phyloP scores from a whole-genome alignment of 169 alveolate genomes.

The Eimeria falciformis region DNA sequence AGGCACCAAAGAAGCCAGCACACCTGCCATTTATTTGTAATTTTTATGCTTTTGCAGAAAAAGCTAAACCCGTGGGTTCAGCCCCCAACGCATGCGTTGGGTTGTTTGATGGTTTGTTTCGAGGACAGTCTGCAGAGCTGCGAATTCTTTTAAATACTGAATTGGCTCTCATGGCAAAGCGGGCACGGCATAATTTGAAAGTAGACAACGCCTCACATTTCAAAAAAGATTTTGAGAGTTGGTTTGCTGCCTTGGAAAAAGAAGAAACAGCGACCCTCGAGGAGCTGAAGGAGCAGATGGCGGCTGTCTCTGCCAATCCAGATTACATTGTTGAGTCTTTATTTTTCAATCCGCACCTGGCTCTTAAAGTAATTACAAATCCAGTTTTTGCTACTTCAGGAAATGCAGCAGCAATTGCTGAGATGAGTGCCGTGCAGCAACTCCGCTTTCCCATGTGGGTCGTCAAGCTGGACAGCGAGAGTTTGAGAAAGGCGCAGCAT shows the following conservation, averaged over 20 bases:
- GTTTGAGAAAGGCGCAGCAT: neutral
- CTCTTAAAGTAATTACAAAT: neutral
- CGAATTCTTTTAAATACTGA: neutral
- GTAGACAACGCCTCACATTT: neutral
- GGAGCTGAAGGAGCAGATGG: neutral
- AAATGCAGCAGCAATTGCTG: neutral
- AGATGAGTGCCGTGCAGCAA: conserved; percentile 26
- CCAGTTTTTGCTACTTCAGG: neutral
- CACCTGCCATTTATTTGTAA: no score
- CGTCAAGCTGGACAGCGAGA: neutral
- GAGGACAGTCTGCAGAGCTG: neutral
- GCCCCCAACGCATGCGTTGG: no score
- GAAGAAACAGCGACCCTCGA: neutral
- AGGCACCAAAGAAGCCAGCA: no score
- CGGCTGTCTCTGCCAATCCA: conserved; percentile 7
- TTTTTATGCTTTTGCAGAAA: no score
- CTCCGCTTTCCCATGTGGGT: neutral
- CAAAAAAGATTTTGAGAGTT: neutral
- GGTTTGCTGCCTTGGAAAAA: neutral
- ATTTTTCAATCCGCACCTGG: neutral
- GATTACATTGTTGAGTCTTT: neutral
- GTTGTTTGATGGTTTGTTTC: neutral
- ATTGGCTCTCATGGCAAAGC: neutral
- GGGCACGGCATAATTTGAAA: neutral
- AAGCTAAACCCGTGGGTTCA: no score